These are phyloP conservation scores for Suillus weaverae DNA, from an alignment of 768 basidiomycete species.

Conservation along the genomic window DNA sequence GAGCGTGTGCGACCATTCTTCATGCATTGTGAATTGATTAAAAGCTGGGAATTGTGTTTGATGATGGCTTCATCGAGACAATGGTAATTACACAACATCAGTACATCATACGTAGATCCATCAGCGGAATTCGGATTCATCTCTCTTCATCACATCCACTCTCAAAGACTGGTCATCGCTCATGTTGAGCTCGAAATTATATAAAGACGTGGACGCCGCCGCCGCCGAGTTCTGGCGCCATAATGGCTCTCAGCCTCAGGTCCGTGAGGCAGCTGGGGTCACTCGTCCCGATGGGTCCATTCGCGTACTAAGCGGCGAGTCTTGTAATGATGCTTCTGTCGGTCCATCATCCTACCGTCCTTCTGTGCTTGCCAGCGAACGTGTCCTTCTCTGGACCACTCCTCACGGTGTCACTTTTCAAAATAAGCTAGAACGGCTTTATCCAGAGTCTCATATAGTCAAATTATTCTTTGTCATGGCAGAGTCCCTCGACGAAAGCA, in stretches of 20 bases:
- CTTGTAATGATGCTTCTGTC: background rate
- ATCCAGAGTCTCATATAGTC: constrained; percentile 1
- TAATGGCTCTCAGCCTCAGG: background rate
- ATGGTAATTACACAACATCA: background rate
- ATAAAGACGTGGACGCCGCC: background rate
- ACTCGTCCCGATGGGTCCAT: background rate
- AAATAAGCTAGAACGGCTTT: background rate
- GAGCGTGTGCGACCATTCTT: constrained; percentile 37
- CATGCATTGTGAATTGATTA: constrained; percentile 25
- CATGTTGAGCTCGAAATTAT: background rate
- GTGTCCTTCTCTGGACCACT: constrained; percentile 21
- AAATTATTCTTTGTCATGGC: constrained; percentile 11
- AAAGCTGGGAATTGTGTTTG: background rate
- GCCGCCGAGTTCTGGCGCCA: background rate
- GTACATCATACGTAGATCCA: background rate
- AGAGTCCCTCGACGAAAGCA: constrained; percentile 18
- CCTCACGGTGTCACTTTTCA: constrained; percentile 17
- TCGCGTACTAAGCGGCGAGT: background rate
- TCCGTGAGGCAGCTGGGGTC: background rate
- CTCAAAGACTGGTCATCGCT: background rate
- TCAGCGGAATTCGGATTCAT: background rate
- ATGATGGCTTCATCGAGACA: background rate
- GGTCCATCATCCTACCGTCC: constrained; percentile 8
- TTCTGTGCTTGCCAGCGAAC: constrained; percentile 13
- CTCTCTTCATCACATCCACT: background rate